A percentile compares a stretch with the other conserved stretches of the same genome.
phyloP scores from a whole-genome alignment of 768 basidiomycete species.

The Termitomyces sp. region DNA sequence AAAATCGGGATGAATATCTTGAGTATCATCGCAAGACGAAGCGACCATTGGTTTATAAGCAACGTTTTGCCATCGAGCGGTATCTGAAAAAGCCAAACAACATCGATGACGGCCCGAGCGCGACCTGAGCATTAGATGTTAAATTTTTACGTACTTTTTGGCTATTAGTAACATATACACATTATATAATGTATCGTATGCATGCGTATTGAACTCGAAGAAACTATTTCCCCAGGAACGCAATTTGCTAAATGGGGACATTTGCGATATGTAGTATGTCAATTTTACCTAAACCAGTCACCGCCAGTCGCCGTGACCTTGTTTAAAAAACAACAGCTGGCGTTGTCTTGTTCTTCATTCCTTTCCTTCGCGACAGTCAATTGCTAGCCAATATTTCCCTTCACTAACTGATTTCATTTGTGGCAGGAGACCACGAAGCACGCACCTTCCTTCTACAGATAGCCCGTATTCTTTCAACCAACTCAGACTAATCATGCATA shows the following conservation, averaged over 20 bases:
- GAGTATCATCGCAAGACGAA: neutral
- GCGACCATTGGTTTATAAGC: neutral
- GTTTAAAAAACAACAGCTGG: neutral
- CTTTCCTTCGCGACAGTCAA: neutral
- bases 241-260: neutral
- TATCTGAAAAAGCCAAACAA: neutral
- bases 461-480: constrained; percentile 9
- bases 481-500: constrained; percentile 29
- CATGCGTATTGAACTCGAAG: neutral
- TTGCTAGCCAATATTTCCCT: neutral
- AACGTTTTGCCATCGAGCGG: neutral
- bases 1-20: neutral
- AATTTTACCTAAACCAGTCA: neutral
- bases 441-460: neutral
- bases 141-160: neutral
- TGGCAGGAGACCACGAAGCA: constrained; percentile 12
- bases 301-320: neutral
- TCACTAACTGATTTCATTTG: neutral
- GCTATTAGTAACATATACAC: neutral
- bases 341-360: neutral
- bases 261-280: too few species aligned
- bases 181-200: neutral
- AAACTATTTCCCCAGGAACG: neutral
- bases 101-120: neutral
- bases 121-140: too few species aligned